phyloP scores from a whole-genome alignment of 805 yeast genomes.

The Pichia phayaonensis region DNA sequence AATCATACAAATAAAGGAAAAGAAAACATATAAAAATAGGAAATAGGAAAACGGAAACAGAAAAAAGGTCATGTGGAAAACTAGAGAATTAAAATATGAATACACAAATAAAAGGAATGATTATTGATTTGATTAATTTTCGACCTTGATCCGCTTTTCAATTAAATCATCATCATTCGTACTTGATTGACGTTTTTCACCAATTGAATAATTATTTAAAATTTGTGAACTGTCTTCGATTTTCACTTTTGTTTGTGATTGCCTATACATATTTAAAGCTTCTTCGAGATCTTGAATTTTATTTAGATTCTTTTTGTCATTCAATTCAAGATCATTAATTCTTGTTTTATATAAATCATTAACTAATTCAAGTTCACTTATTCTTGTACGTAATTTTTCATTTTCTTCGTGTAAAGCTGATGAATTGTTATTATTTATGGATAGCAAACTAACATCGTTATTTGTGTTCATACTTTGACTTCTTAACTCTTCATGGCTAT shows the following conservation, averaged over 20 bases:
- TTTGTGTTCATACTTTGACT: not conserved
- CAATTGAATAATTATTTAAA: not conserved
- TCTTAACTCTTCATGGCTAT: not conserved
- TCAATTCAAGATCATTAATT: slow-evolving; percentile 72
- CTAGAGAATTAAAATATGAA: no score
- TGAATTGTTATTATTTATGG: not conserved
- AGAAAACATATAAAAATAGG: not conserved
- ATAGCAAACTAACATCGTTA: not conserved
- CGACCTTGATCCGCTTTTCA: slow-evolving; percentile 5
- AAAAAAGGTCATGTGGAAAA: no score
- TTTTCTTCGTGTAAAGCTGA: slow-evolving; percentile 6
- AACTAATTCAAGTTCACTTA: slow-evolving; percentile 82
- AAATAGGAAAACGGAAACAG: no score
- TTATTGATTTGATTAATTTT: not conserved
- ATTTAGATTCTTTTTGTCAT: slow-evolving; percentile 30
- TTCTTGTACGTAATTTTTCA: slow-evolving; percentile 56
- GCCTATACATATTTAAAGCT: not conserved
- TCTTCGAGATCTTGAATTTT: not conserved
- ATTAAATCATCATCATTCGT: not conserved
- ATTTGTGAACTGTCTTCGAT: not conserved
- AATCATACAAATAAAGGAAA: not conserved
- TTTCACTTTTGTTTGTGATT: not conserved
- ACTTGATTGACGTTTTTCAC: not conserved
- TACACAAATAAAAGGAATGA: not conserved
- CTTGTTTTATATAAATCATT: slow-evolving; percentile 82